phyloP scores from a whole-genome alignment of 2,329 filamentous ascomycete species.

The Thermoascus crustaceus region DNA sequence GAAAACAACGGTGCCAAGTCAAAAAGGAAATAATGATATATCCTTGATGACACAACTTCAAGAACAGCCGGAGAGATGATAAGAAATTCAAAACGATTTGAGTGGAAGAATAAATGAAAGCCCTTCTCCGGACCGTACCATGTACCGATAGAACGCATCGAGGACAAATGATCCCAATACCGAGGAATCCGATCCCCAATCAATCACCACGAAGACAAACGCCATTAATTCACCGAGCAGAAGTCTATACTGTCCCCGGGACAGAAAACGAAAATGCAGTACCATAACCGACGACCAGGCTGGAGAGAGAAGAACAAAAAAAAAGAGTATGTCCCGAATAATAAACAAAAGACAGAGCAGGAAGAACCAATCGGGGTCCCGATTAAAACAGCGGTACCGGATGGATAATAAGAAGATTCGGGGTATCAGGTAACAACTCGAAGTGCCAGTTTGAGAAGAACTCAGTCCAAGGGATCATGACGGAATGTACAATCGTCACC shows the following conservation, averaged over 20 bases:
- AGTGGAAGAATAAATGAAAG: no score
- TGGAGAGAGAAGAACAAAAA: neutral
- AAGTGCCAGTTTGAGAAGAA: slow-evolving; percentile 1
- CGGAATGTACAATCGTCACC: slow-evolving; percentile 45
- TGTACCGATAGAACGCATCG: neutral
- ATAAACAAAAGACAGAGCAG: no score
- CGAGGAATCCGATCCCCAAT: neutral
- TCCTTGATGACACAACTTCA: neutral
- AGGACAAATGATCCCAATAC: neutral
- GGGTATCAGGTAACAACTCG: slow-evolving; percentile 7
- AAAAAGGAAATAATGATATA: no score
- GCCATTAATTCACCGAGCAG: neutral
- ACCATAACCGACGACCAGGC: neutral
- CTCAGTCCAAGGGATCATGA: slow-evolving; percentile 29
- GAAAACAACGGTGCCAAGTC: no score
- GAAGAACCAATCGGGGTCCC: no score
- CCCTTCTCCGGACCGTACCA: neutral
- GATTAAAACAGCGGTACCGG: no score
- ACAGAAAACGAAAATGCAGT: slow-evolving; percentile 2
- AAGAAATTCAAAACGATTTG: neutral
- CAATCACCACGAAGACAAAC: neutral
- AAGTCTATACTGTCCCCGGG: neutral
- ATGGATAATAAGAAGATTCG: slow-evolving; percentile 1
- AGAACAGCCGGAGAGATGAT: neutral
- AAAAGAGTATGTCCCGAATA: slow-evolving; percentile 1